Conservation (phyloP, 345 rosid species). For the Aethionema arabicum region DNA sequence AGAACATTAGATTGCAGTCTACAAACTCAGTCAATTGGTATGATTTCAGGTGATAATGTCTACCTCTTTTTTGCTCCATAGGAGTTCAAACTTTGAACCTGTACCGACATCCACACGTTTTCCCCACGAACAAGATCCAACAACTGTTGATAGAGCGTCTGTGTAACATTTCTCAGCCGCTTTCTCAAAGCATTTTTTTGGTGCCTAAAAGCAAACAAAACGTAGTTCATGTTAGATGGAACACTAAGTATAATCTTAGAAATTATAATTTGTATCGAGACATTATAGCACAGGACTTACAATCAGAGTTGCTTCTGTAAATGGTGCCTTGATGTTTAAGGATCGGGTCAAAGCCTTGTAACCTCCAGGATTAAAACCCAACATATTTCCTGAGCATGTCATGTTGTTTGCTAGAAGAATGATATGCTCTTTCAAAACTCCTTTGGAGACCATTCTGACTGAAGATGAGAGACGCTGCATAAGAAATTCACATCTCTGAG, state of each 20-base stretch:
- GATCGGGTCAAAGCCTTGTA: slow-evolving; percentile 71
- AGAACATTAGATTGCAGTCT: slow-evolving; percentile 19
- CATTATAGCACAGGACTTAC: slow-evolving; percentile 37
- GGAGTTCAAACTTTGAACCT: slow-evolving; percentile 79
- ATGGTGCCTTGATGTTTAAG: slow-evolving; percentile 82
- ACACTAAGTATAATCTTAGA: slow-evolving; percentile 15
- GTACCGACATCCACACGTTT: slow-evolving; percentile 90
- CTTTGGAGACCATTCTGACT: slow-evolving; percentile 78
- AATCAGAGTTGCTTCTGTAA: slow-evolving; percentile 88
- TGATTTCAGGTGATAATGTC: slow-evolving; percentile 6
- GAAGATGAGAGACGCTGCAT: slow-evolving; percentile 90
- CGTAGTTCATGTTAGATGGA: slow-evolving; percentile 3
- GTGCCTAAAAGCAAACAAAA: slow-evolving; percentile 48
- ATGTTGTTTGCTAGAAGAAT: slow-evolving; percentile 82
- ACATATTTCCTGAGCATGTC: slow-evolving; percentile 82
- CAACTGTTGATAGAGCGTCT: slow-evolving; percentile 74
- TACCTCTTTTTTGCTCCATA: slow-evolving; percentile 68
- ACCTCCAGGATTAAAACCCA: slow-evolving; percentile 89
- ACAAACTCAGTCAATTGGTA: slow-evolving; percentile 15
- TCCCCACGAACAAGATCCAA: slow-evolving; percentile 97
- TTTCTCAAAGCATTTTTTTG: slow-evolving; percentile 82
- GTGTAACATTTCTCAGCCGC: slow-evolving; percentile 85
- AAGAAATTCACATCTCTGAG: slow-evolving; percentile 20
- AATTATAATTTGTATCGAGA: slow-evolving; percentile 14
- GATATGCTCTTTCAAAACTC: slow-evolving; percentile 83